Base-by-base conservation (phyloP, 2,329 filamentous ascomycete genomes). In the Domatiomyces catenatus region DNA sequence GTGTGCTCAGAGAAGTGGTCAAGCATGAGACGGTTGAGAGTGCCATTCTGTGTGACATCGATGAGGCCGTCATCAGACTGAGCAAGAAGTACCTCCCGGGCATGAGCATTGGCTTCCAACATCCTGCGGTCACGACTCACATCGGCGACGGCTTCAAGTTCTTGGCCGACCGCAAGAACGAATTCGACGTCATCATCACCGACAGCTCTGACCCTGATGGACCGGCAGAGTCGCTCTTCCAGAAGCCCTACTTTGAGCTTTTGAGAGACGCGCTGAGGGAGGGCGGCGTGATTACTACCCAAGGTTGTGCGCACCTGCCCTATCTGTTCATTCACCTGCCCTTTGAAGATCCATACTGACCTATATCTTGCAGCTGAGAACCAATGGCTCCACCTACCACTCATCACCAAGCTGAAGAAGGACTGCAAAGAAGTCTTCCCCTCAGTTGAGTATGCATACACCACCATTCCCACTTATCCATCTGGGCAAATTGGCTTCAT, bases 401-500 rank as follows among this genome's bases (percentile, higher is more conserved):
- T 98, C 63, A 98, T 98, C 72, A 80, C 82, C 67, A 80, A 90
- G 74, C 84, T 98, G 65, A 94, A 94, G 81, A 89, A 94, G 78
- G 80, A 88, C 66, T 95, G 90, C 84, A 84, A 84, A 70, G 84
- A 92, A 70, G 86, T 98, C 70, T 98, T 98, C 83, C 89, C 92
- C 58, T 86, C 86, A 56, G 92, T 85, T 69, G 92, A 98, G 75
- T 98, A 96, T 74, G 92, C 86, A 62, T 98, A 95, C 80, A 96
- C 71, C 65, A 96, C 90, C 63, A 98, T 98, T 70, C 92, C 92
- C 53, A 98, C 92, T 66, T 98, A 98, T 77, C 92, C 92, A 59
- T 94, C 87, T 51, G 92, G 92, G 67, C 92, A 98, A 76, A 98
- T 98, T 65, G 92, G 92, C 67, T 98, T 98, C 83, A 95, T 98